Percentiles rank a stretch among this genome's conserved stretches.
Evolutionary conservation across 2,329 filamentous ascomycete genomes (phyloP).

Genomic region (Rutstroemia sydowiana): DNA sequence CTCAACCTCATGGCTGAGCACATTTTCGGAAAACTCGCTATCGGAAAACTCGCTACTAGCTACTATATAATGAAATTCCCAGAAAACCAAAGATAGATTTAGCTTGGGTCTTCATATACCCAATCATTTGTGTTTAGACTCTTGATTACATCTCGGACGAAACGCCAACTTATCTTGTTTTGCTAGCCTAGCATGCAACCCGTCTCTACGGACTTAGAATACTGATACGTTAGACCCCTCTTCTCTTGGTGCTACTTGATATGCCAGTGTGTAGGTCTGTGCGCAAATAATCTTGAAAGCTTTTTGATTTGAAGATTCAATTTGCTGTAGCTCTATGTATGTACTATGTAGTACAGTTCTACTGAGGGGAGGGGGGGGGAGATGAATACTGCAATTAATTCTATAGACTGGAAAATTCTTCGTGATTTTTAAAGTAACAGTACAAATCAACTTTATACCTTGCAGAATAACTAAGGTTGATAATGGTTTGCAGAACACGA

Average conservation of each 20-base stretch:
- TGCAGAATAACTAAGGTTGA: too few species aligned
- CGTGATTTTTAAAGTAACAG: too few species aligned
- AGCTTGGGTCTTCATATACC: neutral
- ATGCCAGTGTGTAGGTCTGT: too few species aligned
- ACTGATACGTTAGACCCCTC: conserved; percentile 1
- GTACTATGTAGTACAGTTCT: too few species aligned
- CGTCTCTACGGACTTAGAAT: neutral
- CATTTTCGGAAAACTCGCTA: neutral
- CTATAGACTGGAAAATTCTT: too few species aligned
- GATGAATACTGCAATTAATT: too few species aligned
- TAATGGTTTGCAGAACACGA: neutral
- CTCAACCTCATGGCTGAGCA: neutral
- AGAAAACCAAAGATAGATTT: neutral
- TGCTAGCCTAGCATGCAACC: neutral
- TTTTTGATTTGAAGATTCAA: too few species aligned
- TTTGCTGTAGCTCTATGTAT: too few species aligned
- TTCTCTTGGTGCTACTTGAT: neutral
- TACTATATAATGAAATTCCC: conserved; percentile 1
- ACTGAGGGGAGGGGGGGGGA: too few species aligned
- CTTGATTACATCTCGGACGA: neutral
- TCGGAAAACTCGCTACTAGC: neutral
- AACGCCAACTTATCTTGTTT: conserved; percentile 1
- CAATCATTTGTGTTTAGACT: neutral
- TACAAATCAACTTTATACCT: neutral
- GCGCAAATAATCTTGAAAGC: too few species aligned